A percentile compares a stretch with the other conserved stretches of the same genome.
phyloP scores from a whole-genome alignment of 1,284 basidiomycete species.

The Irpex sp. region DNA sequence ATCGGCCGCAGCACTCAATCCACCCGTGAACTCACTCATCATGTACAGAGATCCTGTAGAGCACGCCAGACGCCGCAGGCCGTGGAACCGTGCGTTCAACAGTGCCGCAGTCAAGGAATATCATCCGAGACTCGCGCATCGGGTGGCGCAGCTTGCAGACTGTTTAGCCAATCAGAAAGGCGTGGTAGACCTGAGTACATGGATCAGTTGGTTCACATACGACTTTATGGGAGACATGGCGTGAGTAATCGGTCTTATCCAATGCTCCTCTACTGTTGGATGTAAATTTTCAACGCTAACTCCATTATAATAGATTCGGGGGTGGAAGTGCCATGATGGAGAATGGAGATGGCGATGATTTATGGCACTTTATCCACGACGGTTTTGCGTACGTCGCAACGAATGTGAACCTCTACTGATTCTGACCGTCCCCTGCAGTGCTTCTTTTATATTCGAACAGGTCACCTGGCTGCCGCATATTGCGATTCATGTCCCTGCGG shows the following conservation, averaged over 20 bases:
- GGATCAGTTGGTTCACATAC: slow-evolving; percentile 12
- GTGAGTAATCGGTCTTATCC: background rate
- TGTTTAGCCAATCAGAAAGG: background rate
- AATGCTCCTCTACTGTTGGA: background rate
- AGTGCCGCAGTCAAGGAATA: slow-evolving; percentile 12
- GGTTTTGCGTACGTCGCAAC: slow-evolving; percentile 1
- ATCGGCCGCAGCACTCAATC: background rate
- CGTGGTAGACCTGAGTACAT: slow-evolving; percentile 3
- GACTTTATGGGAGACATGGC: slow-evolving; percentile 12
- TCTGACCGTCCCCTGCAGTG: background rate
- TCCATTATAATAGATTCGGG: slow-evolving; percentile 5
- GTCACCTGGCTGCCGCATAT: slow-evolving; percentile 22
- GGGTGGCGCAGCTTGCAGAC: slow-evolving; percentile 8
- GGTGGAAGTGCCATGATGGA: slow-evolving; percentile 6
- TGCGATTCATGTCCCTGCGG: slow-evolving; percentile 17
- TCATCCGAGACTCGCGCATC: slow-evolving; percentile 8
- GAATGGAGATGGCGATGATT: slow-evolving; percentile 5
- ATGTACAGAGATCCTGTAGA: slow-evolving; percentile 5
- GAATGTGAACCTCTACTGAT: background rate
- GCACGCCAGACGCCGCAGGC: slow-evolving; percentile 8
- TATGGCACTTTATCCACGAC: slow-evolving; percentile 5
- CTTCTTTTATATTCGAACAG: slow-evolving; percentile 13
- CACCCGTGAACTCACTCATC: slow-evolving; percentile 1
- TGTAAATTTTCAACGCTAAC: background rate
- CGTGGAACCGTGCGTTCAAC: slow-evolving; percentile 14